Percentiles rank a stretch among this genome's conserved stretches.
phyloP scores from a whole-genome alignment of 345 rosid genomes.

The Citrus maxima region DNA sequence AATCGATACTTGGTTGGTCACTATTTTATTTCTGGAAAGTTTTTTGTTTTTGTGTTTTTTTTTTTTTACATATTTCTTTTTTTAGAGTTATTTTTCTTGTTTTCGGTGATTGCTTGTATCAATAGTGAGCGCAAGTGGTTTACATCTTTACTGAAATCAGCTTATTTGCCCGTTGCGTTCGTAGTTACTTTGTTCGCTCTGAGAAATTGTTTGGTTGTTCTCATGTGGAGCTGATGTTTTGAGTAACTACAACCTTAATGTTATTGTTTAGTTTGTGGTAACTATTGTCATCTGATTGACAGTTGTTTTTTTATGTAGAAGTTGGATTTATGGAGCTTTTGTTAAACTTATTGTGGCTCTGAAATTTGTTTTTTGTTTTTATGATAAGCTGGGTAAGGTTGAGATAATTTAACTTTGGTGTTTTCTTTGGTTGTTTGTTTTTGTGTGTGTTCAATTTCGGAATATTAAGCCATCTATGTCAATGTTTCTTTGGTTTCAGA shows the following conservation, averaged over 20 bases:
- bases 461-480: background rate
- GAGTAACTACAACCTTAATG: background rate
- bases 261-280: background rate
- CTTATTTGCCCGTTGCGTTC: background rate
- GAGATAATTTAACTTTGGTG: background rate
- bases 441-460: background rate
- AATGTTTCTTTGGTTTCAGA: conserved; percentile 7
- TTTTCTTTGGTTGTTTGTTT: background rate
- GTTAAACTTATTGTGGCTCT: background rate
- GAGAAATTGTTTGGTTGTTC: background rate
- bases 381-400: background rate
- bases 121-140: background rate
- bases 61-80: conserved; percentile 8
- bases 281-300: background rate
- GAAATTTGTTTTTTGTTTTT: background rate
- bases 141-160: background rate
- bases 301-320: background rate
- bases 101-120: background rate
- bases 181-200: too few species aligned
- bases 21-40: background rate
- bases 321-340: background rate
- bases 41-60: background rate
- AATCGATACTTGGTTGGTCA: conserved; percentile 22
- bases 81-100: background rate
- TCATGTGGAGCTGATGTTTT: background rate